Conservation (phyloP, 1,139 yeast species). For the Suhomyces atakaporum region DNA sequence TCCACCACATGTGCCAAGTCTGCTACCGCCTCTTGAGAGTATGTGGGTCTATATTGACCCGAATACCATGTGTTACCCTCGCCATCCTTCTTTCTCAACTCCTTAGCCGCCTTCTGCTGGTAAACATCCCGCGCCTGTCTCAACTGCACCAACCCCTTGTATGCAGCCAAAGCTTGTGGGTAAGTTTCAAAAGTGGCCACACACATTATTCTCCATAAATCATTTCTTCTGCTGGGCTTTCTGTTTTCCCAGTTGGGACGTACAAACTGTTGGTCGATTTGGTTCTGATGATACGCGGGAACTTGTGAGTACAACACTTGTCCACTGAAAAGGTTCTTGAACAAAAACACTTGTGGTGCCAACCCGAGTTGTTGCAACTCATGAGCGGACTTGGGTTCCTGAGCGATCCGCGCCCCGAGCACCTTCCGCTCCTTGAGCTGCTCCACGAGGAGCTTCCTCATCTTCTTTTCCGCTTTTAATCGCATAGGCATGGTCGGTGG, state of each 20-base stretch:
- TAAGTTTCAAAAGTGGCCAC: constrained; percentile 71
- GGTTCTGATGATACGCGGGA: constrained; percentile 69
- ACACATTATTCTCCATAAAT: constrained; percentile 90
- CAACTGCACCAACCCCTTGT: constrained; percentile 71
- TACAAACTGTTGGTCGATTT: constrained; percentile 69
- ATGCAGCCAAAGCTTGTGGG: constrained; percentile 71
- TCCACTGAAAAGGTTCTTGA: constrained; percentile 84
- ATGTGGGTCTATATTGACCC: constrained; percentile 87
- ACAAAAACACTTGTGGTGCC: constrained; percentile 83
- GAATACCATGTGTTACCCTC: constrained; percentile 84
- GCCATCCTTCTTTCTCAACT: constrained; percentile 68
- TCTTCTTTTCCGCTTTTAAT: constrained; percentile 50
- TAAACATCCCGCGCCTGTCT: constrained; percentile 70
- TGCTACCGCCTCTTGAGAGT: constrained; percentile 89
- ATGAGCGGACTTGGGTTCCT: constrained; percentile 37
- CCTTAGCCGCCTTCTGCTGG: constrained; percentile 60
- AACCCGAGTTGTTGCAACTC: constrained; percentile 43
- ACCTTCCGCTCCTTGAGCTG: constrained; percentile 48
- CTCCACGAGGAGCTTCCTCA: constrained; percentile 52
- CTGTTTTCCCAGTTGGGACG: constrained; percentile 90
- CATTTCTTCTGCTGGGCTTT: constrained; percentile 76
- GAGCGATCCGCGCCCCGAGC: constrained; percentile 48
- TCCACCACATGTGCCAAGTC: constrained; percentile 75
- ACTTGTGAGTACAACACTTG: constrained; percentile 89
- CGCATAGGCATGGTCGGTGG: constrained; percentile 49